These are phyloP conservation scores for Exophiala sp. DNA, from an alignment of 2,329 filamentous ascomycete genomes.

Conservation along the genomic window DNA sequence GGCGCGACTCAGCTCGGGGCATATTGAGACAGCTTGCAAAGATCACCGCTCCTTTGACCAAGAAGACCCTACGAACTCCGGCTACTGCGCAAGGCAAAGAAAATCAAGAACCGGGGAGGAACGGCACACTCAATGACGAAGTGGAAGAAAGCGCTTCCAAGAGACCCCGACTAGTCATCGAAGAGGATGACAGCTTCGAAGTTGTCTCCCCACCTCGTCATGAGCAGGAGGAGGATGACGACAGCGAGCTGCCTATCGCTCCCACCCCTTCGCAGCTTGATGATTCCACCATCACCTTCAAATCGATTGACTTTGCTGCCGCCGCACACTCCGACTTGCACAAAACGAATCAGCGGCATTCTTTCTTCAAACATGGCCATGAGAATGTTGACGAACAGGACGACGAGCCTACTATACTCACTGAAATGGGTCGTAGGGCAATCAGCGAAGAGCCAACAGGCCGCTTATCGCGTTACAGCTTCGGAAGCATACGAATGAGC, in stretches of 20 bases:
- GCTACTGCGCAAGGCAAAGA: constrained; percentile 32
- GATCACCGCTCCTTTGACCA: constrained; percentile 50
- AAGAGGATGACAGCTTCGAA: constrained; percentile 37
- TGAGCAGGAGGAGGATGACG: constrained; percentile 44
- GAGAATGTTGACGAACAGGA: constrained; percentile 35
- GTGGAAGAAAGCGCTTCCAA: constrained; percentile 47
- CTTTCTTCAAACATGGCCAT: constrained; percentile 40
- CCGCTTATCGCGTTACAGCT: constrained; percentile 43
- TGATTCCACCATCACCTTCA: constrained; percentile 25
- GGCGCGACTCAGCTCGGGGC: constrained; percentile 54
- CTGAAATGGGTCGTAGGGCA: constrained; percentile 44
- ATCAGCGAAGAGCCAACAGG: constrained; percentile 37
- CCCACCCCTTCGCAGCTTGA: constrained; percentile 26
- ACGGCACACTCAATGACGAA: constrained; percentile 38
- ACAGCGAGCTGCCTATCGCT: constrained; percentile 37
- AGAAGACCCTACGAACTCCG: constrained; percentile 48
- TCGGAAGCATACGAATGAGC: constrained; percentile 43
- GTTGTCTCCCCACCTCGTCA: constrained; percentile 42
- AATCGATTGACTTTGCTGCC: constrained; percentile 22
- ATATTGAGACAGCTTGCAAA: constrained; percentile 52
- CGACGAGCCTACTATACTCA: constrained; percentile 25
- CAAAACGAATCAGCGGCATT: constrained; percentile 34
- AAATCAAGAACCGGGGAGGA: constrained; percentile 34
- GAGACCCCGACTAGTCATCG: constrained; percentile 40
- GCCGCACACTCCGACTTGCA: not conserved